A percentile compares a stretch with the other conserved stretches of the same genome.
phyloP scores from a whole-genome alignment of 805 yeast genomes.

The Wickerhamomyces silvicola region DNA sequence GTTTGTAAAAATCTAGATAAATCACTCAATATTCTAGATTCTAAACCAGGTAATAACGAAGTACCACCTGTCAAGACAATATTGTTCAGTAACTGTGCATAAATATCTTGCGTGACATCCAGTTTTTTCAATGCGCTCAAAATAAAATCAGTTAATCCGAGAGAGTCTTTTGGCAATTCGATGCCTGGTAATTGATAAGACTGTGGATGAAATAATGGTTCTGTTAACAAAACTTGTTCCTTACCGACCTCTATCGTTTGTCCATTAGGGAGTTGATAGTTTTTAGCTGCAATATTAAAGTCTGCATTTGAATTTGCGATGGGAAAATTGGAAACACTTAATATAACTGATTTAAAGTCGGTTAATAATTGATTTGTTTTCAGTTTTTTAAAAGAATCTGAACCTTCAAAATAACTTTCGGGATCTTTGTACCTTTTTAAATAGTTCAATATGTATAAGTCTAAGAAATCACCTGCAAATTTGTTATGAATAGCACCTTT shows the following conservation, averaged over 20 bases:
- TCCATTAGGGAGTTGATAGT: conserved; percentile 58
- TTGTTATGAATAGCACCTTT: conserved; percentile 62
- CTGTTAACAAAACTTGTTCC: conserved; percentile 52
- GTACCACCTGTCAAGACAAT: conserved; percentile 73
- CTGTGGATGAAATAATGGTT: conserved; percentile 66
- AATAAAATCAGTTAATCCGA: conserved; percentile 31
- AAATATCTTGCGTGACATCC: conserved; percentile 34
- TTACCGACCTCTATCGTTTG: conserved; percentile 39
- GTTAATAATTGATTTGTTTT: conserved; percentile 35
- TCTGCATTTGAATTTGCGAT: conserved; percentile 27
- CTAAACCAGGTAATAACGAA: conserved; percentile 63
- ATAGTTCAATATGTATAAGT: conserved; percentile 51
- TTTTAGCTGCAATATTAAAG: conserved; percentile 29
- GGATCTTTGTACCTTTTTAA: conserved; percentile 28
- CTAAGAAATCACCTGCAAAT: conserved; percentile 82
- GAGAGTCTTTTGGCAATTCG: conserved; percentile 12
- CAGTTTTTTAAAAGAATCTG: conserved; percentile 32
- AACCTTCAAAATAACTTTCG: conserved; percentile 20
- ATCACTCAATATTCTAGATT: conserved; percentile 60
- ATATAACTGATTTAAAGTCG: conserved; percentile 42
- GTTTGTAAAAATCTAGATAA: conserved; percentile 59
- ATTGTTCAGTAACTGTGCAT: conserved; percentile 44
- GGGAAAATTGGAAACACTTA: conserved; percentile 33
- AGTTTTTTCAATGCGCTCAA: conserved; percentile 35
- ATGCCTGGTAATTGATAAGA: conserved; percentile 37